phyloP scores from a whole-genome alignment of 2,329 filamentous ascomycete genomes.

The Pseudogymnoascus sp. region DNA sequence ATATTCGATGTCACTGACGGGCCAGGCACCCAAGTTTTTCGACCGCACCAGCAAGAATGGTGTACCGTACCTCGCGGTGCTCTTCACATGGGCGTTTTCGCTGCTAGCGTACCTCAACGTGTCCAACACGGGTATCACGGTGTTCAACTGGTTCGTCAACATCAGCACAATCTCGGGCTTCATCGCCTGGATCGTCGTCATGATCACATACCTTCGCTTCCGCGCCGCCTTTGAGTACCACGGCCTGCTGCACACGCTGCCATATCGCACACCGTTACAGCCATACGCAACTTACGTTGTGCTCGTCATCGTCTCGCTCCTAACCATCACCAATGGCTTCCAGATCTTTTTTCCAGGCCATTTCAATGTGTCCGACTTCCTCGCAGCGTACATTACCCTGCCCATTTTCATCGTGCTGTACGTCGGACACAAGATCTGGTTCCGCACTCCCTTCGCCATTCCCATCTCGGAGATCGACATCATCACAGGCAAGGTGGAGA shows the following conservation, averaged over 20 bases:
- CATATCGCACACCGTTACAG: slow-evolving; percentile 44
- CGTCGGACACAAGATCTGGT: slow-evolving; percentile 48
- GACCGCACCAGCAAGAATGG: slow-evolving; percentile 49
- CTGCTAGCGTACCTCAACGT: slow-evolving; percentile 62
- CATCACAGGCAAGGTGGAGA: slow-evolving; percentile 50
- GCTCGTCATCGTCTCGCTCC: slow-evolving; percentile 47
- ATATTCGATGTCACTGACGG: slow-evolving; percentile 56
- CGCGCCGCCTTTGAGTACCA: slow-evolving; percentile 45
- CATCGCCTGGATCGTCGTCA: slow-evolving; percentile 51
- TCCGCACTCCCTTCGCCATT: slow-evolving; percentile 35
- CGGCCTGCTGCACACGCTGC: slow-evolving; percentile 40
- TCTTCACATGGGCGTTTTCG: slow-evolving; percentile 48
- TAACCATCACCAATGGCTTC: slow-evolving; percentile 70
- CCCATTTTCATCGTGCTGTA: slow-evolving; percentile 54
- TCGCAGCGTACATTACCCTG: slow-evolving; percentile 55
- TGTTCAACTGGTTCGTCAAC: slow-evolving; percentile 64
- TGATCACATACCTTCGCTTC: slow-evolving; percentile 52
- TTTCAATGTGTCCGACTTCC: slow-evolving; percentile 55
- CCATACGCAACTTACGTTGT: slow-evolving; percentile 57
- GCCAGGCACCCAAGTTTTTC: slow-evolving; percentile 55
- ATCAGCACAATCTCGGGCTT: slow-evolving; percentile 54
- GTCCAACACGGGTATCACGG: slow-evolving; percentile 49
- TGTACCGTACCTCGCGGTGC: slow-evolving; percentile 49
- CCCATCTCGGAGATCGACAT: slow-evolving; percentile 45
- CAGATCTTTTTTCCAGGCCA: slow-evolving; percentile 59